Evolutionary conservation across 2,329 filamentous ascomycete genomes (phyloP).

Genomic region (Scedosporium dehoogii): DNA sequence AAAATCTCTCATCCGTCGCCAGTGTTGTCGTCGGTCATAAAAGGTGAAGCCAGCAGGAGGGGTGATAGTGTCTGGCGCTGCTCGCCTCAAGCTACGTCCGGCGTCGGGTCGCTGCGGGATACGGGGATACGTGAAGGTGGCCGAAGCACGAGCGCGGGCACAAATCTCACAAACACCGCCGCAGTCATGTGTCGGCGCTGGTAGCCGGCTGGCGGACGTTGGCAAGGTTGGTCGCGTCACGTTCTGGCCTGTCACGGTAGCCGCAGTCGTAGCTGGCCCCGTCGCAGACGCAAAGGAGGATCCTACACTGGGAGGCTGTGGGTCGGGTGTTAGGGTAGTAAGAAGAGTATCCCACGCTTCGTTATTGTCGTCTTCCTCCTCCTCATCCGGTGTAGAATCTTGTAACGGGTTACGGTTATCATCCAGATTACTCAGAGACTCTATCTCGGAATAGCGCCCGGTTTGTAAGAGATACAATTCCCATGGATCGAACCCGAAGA

Average conservation of each 20-base stretch:
- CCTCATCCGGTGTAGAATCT: not conserved
- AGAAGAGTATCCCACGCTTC: conserved; percentile 71
- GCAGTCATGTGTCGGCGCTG: not conserved
- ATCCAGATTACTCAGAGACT: conserved; percentile 57
- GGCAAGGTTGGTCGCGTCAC: not conserved
- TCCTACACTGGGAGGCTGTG: conserved; percentile 66
- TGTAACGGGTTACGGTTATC: conserved; percentile 63
- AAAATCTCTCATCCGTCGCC: not conserved
- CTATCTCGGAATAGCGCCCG: not conserved
- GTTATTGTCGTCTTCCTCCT: conserved; percentile 35
- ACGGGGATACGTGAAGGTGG: conserved; percentile 3
- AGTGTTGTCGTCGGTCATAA: not conserved
- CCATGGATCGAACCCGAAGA: not conserved
- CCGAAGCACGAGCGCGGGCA: not conserved
- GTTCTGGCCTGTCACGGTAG: conserved; percentile 21
- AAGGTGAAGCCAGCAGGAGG: not conserved
- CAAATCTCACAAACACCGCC: not conserved
- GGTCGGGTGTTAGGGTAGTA: conserved; percentile 71
- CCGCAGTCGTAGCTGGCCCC: conserved; percentile 12
- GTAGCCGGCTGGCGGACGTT: not conserved
- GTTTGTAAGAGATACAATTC: not conserved
- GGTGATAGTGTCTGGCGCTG: conserved; percentile 5
- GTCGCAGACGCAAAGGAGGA: conserved; percentile 68
- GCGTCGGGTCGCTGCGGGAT: conserved; percentile 6
- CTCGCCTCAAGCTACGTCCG: conserved; percentile 9